Evolutionary conservation across 2,329 filamentous ascomycete species (phyloP).

Genomic region (Penicillium occitanis): DNA sequence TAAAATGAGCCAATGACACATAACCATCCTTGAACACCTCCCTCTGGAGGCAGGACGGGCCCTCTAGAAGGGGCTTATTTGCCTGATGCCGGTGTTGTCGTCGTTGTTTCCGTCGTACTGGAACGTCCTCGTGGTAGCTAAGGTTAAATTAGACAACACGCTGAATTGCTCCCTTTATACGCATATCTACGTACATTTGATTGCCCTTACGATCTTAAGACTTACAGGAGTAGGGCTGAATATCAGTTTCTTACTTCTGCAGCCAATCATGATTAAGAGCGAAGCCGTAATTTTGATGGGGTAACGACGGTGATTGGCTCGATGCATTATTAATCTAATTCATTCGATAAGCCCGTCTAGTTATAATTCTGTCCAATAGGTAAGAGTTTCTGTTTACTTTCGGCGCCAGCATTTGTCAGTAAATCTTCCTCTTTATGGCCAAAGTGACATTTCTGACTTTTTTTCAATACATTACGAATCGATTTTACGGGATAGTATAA

Average conservation of each 20-base stretch:
- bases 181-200: background rate
- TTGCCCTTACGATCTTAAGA: background rate
- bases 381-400: background rate
- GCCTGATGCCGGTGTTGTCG: background rate
- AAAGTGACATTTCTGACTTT: background rate
- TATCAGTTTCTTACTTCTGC: background rate
- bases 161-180: background rate
- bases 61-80: background rate
- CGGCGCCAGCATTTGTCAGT: constrained; percentile 6
- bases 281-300: background rate
- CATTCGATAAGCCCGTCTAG: background rate
- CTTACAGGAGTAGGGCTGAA: background rate
- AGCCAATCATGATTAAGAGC: background rate
- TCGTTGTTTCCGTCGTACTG: background rate
- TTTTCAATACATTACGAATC: background rate
- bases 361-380: background rate
- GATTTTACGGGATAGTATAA: background rate
- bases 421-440: background rate
- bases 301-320: background rate
- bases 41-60: constrained; percentile 41
- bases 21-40: constrained; percentile 36
- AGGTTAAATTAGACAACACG: background rate
- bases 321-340: background rate
- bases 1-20: constrained; percentile 34
- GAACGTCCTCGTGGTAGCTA: no score